A percentile compares a stretch with the other conserved stretches of the same genome.
phyloP scores from a whole-genome alignment of 2,329 filamentous ascomycete genomes.

The Pseudocercospora vitis region DNA sequence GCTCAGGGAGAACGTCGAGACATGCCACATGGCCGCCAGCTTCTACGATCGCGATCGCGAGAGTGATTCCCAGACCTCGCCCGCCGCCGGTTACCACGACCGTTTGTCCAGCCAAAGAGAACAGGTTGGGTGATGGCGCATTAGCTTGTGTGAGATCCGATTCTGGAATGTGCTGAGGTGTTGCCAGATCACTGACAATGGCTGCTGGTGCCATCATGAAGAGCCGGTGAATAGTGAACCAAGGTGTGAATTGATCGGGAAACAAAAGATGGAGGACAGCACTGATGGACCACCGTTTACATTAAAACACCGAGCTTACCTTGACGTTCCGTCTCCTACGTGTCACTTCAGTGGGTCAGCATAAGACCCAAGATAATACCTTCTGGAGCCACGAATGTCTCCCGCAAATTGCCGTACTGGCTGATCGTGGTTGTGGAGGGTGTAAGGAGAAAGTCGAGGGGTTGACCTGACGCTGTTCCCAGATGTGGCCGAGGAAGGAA shows the following conservation, averaged over 20 bases:
- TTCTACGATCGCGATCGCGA: constrained; percentile 34
- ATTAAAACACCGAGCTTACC: not conserved
- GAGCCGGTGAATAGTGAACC: not conserved
- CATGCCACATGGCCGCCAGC: constrained; percentile 34
- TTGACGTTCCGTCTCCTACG: not conserved
- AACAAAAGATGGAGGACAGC: not conserved
- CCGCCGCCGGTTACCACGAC: constrained; percentile 35
- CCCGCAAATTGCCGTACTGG: not conserved
- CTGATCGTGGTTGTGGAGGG: not conserved
- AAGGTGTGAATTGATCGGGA: not conserved
- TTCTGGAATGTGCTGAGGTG: constrained; percentile 28
- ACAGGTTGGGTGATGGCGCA: constrained; percentile 27
- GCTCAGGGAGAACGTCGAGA: constrained; percentile 49
- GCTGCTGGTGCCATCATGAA: constrained; percentile 28
- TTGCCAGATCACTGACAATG: constrained; percentile 29
- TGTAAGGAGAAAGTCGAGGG: not conserved
- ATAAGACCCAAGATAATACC: not conserved
- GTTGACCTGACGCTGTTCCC: not conserved
- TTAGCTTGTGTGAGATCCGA: constrained; percentile 28
- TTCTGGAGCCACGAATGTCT: not conserved
- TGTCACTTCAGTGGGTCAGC: constrained; percentile 1
- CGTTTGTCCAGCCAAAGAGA: constrained; percentile 29
- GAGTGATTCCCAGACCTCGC: constrained; percentile 34
- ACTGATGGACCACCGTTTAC: not conserved
- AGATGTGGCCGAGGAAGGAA: constrained; percentile 3